Percentiles rank a stretch among this genome's conserved stretches.
phyloP scores from a whole-genome alignment of 1,139 yeast species.

The Yamadazyma blattariae region DNA sequence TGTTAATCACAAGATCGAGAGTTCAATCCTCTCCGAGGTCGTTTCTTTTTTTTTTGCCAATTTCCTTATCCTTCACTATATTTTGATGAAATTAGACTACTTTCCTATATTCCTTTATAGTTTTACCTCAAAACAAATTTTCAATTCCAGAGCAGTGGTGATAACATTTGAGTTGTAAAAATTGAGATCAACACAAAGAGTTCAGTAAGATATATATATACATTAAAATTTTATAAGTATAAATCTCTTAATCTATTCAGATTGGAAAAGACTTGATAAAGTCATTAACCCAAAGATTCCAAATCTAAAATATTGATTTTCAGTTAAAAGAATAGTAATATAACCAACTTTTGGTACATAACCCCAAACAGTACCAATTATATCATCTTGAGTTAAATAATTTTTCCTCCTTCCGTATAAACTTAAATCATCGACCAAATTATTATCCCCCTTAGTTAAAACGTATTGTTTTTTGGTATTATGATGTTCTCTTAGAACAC shows the following conservation, averaged over 20 bases:
- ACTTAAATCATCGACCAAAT: conserved; percentile 86
- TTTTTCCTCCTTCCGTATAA: conserved; percentile 75
- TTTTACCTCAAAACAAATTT: no score
- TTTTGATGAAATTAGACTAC: no score
- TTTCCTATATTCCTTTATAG: no score
- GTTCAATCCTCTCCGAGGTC: conserved; percentile 41
- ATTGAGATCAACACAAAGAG: no score
- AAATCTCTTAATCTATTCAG: conserved; percentile 11
- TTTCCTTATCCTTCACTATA: no score
- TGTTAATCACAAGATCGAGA: conserved; percentile 43
- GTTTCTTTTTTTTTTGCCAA: conserved; percentile 13
- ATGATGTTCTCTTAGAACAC: conserved; percentile 84
- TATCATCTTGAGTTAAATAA: conserved; percentile 77
- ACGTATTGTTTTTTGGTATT: conserved; percentile 60
- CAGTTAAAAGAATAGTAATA: conserved; percentile 88
- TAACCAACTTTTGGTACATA: conserved; percentile 92
- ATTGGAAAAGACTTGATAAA: conserved; percentile 45
- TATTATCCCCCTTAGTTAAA: conserved; percentile 95
- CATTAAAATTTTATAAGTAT: no score
- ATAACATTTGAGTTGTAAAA: no score
- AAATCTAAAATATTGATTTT: conserved; percentile 73
- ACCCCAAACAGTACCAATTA: conserved; percentile 88
- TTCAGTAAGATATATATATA: not conserved
- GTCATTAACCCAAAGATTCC: conserved; percentile 69
- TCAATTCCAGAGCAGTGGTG: no score